Base-by-base conservation (phyloP, 2,329 filamentous ascomycete species). In the Cercospora sojina region DNA sequence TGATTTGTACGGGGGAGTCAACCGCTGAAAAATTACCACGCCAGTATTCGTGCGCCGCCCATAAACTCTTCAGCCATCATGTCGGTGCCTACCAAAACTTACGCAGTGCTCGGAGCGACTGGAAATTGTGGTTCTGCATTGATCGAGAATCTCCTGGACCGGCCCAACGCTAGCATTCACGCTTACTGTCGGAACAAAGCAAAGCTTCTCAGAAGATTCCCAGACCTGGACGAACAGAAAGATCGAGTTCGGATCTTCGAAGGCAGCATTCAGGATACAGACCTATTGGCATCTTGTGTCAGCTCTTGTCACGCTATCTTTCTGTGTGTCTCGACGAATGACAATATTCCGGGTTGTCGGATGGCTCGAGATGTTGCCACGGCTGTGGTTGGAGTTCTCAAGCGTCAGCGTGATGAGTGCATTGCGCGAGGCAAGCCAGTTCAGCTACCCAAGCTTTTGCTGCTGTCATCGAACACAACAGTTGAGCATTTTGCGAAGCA, bases 301-400 rank as follows among this genome's bases (percentile, higher is more conserved):
- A 55, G 51, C 51, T 31, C 51, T 31, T 27, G 23, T 27, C 20
- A 29, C 13, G 51, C 51, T 4, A 13, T 55, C n/a, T 55, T 55
- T 7, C 51, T 55, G 0, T 55, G 51, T 9, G 51, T 55, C 23
- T 55, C 51, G 23, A 55, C 51, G 1, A 55, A 55, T 13, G 51
- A 55, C 51, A 55, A 55, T 13, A 29, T 55, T 29, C 51, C 51
- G 2, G 51, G 51, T 2, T 55, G 51, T 12, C 51, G 51, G 3
- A 55, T 55, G 51, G 51, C 23, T 31, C 51, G 6, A 27, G 51
- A 55, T 23, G 51, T 55, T 6, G 51, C 51, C 16, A n/a, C 51
- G 5, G 51, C 51, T 7, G 13, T 55, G 18, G 51, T 55, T 4
- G 27, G 8, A 18, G 51, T 55, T 18, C 51, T 55, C 83, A 84